These are phyloP conservation scores for Salisapilia sapeloensis DNA, from an alignment of 352 stramenopile species.

Conservation along the genomic window DNA sequence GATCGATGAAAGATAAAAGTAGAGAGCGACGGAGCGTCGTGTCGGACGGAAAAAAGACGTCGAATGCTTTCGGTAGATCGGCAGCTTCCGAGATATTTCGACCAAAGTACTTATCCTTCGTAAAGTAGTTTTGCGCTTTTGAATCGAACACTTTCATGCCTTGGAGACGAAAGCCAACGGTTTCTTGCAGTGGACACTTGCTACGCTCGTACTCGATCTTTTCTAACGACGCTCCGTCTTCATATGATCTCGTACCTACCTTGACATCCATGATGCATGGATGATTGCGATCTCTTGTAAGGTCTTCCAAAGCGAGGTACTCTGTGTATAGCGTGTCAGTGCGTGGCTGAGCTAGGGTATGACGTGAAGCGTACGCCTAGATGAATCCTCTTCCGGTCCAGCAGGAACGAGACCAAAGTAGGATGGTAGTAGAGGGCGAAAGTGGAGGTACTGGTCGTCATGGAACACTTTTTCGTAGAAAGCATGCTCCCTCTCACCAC, in stretches of 20 bases:
- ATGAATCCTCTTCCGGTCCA: slow-evolving; percentile 4
- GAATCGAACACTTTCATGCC: slow-evolving; percentile 84
- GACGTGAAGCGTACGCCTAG: no score
- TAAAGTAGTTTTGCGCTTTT: slow-evolving; percentile 29
- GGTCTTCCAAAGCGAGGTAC: slow-evolving; percentile 82
- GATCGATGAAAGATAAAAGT: slow-evolving; percentile 18
- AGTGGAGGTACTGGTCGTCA: slow-evolving; percentile 7
- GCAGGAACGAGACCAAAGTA: slow-evolving; percentile 45
- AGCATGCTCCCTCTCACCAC: slow-evolving; percentile 47
- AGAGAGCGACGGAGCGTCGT: background rate
- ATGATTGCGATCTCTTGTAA: slow-evolving; percentile 61
- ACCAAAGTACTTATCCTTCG: slow-evolving; percentile 82
- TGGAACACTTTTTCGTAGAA: slow-evolving; percentile 64
- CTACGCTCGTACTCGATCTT: slow-evolving; percentile 82
- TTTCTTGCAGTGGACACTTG: slow-evolving; percentile 88
- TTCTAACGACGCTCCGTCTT: slow-evolving; percentile 67
- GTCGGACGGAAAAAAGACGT: slow-evolving; percentile 51
- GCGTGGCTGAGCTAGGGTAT: no score
- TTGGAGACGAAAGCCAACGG: slow-evolving; percentile 87
- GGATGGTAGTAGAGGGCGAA: slow-evolving; percentile 27
- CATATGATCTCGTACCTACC: slow-evolving; percentile 90
- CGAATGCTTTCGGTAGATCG: slow-evolving; percentile 48
- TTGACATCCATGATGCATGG: slow-evolving; percentile 96
- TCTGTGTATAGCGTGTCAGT: slow-evolving; percentile 15
- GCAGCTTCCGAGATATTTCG: slow-evolving; percentile 29